These are phyloP conservation scores for Brassica hybrid DNA, from an alignment of 441 rosid species.

Conservation along the genomic window DNA sequence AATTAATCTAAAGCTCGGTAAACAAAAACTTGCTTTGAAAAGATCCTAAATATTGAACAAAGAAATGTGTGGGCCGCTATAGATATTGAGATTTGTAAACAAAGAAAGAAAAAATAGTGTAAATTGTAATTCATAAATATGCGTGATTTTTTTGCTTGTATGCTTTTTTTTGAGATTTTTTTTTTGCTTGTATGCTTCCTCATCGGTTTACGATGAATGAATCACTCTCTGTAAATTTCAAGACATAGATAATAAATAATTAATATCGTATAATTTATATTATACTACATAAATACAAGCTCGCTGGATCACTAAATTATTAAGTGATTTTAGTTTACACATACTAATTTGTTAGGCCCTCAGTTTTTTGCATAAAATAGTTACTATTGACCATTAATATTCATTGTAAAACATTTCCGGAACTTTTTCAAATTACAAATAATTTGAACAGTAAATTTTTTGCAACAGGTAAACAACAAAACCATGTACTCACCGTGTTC, in stretches of 20 bases:
- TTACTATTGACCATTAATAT: not conserved
- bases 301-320: no score
- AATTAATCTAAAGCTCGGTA: not conserved
- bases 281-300: no score
- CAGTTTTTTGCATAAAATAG: not conserved
- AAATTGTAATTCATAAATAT: conserved; percentile 42
- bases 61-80: conserved; percentile 20
- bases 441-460: not conserved
- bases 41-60: conserved; percentile 10
- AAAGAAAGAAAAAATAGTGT: conserved; percentile 41
- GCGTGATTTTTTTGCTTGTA: conserved; percentile 67
- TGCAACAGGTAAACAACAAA: not conserved
- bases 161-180: conserved; percentile 65
- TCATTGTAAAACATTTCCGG: not conserved
- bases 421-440: not conserved
- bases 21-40: conserved; percentile 9
- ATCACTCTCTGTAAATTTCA: not conserved
- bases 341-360: no score
- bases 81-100: conserved; percentile 4
- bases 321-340: no score
- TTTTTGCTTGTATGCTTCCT: conserved; percentile 68
- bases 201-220: conserved; percentile 40
- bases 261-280: no score
- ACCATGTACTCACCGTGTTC: not conserved
- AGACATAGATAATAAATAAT: no score